Conservation (phyloP, 192 early-diverging fungal species). For the Rhizoclosmatium sp. region DNA sequence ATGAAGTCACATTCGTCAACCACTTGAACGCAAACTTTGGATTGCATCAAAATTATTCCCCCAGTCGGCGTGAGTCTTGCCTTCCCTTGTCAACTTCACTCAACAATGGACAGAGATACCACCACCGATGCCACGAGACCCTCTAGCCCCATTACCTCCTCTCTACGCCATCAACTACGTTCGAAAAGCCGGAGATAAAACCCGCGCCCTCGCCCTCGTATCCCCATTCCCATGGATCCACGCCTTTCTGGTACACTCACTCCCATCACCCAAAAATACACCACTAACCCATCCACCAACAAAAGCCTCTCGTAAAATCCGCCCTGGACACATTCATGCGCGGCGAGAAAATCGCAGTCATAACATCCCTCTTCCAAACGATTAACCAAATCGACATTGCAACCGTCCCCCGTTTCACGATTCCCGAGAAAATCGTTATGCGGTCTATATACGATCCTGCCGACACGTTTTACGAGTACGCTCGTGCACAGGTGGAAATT, state of each 20-base stretch:
- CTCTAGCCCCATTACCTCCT: neutral
- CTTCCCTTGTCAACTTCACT: neutral
- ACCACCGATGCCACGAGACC: slow-evolving; percentile 14
- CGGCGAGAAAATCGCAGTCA: slow-evolving; percentile 72
- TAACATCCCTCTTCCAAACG: slow-evolving; percentile 81
- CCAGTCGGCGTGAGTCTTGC: neutral
- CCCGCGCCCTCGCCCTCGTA: neutral
- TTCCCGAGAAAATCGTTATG: slow-evolving; percentile 83
- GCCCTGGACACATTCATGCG: slow-evolving; percentile 93
- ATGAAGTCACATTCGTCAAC: slow-evolving; percentile 22
- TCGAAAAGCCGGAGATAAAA: neutral
- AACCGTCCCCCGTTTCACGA: slow-evolving; percentile 78
- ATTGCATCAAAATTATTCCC: neutral
- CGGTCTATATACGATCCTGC: slow-evolving; percentile 80
- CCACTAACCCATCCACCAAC: slow-evolving; percentile 1
- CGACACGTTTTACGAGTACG: slow-evolving; percentile 86
- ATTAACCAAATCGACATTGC: slow-evolving; percentile 87
- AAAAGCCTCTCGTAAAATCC: slow-evolving; percentile 83
- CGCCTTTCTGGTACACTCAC: slow-evolving; percentile 20
- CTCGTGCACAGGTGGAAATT: slow-evolving; percentile 51
- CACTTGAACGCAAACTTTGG: slow-evolving; percentile 7
- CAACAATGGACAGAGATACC: neutral
- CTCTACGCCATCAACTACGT: slow-evolving; percentile 4
- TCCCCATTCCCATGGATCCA: slow-evolving; percentile 7
- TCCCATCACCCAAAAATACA: neutral